These are phyloP conservation scores for Candida piceae DNA, from an alignment of 805 yeast species.

Conservation along the genomic window DNA sequence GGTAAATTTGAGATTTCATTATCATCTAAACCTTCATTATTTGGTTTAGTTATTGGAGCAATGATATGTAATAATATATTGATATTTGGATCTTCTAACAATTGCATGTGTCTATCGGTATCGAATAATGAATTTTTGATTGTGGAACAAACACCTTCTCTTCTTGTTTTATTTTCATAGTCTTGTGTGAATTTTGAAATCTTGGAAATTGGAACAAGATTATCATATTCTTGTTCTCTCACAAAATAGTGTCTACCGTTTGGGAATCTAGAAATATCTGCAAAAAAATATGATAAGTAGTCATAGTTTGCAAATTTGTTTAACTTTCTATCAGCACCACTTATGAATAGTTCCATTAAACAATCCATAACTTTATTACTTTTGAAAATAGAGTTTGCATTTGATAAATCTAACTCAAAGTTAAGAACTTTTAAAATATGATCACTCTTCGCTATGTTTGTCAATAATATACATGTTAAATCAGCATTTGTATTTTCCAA, in stretches of 20 bases:
- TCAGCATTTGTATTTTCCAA: conserved; percentile 67
- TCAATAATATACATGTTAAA: conserved; percentile 73
- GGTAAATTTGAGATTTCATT: conserved; percentile 88
- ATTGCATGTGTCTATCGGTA: conserved; percentile 54
- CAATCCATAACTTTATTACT: conserved; percentile 65
- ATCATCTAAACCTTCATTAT: conserved; percentile 50
- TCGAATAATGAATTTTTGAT: conserved; percentile 88
- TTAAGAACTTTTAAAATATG: conserved; percentile 49
- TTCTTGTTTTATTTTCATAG: conserved; percentile 69
- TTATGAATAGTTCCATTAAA: conserved; percentile 83
- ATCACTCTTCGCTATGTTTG: conserved; percentile 81
- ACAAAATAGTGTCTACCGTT: conserved; percentile 75
- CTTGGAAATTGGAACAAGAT: conserved; percentile 75
- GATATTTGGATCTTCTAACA: conserved; percentile 57
- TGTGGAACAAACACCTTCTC: conserved; percentile 91
- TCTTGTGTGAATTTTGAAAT: conserved; percentile 77
- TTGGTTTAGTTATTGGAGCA: conserved; percentile 73
- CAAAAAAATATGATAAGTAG: conserved; percentile 81
- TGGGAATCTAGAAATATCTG: conserved; percentile 77
- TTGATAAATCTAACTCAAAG: conserved; percentile 28
- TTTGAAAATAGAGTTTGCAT: conserved; percentile 44
- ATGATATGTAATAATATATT: conserved; percentile 78
- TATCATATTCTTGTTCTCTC: conserved; percentile 66
- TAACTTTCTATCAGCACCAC: conserved; percentile 67
- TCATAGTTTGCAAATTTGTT: conserved; percentile 74